phyloP scores from a whole-genome alignment of 495 filamentous ascomycete species.

The Viridothelium virens region DNA sequence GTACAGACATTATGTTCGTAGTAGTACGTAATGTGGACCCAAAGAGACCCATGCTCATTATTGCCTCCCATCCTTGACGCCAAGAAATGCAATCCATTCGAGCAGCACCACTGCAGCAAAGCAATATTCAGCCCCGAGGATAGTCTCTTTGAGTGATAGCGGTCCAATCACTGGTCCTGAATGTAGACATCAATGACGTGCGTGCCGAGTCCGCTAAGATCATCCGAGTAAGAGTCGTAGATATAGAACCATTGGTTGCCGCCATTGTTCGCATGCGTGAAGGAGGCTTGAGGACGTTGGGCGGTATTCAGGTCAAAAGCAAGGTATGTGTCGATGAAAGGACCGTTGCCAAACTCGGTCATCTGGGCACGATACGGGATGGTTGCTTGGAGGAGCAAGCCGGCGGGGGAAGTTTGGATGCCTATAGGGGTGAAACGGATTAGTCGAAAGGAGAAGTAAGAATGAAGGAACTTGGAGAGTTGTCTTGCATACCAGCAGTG shows the following conservation, averaged over 20 bases:
- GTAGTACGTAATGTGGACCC: neutral
- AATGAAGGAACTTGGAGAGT: neutral
- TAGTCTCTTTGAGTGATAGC: neutral
- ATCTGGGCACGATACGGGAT: conserved; percentile 3
- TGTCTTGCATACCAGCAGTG: conserved; percentile 1
- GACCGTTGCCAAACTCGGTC: conserved; percentile 8
- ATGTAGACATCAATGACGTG: conserved; percentile 10
- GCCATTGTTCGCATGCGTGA: neutral
- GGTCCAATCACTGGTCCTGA: neutral
- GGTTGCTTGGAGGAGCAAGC: neutral
- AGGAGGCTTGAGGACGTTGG: conserved; percentile 1
- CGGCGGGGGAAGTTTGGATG: conserved; percentile 7
- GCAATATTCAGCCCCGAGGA: neutral
- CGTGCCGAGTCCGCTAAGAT: conserved; percentile 8
- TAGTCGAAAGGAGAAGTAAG: neutral
- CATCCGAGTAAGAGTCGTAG: conserved; percentile 5
- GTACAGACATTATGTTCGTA: neutral
- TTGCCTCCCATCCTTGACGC: neutral
- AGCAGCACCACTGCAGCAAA: neutral
- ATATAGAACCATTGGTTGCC: neutral
- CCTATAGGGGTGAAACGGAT: neutral
- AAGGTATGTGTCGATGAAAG: conserved; percentile 1
- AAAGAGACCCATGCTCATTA: neutral
- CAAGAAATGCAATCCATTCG: neutral
- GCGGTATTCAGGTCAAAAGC: conserved; percentile 6